Percentiles rank a stretch among this genome's conserved stretches.
These are phyloP conservation scores for Linum usitatissimum DNA, from an alignment of 345 rosid species.

Conservation along the genomic window DNA sequence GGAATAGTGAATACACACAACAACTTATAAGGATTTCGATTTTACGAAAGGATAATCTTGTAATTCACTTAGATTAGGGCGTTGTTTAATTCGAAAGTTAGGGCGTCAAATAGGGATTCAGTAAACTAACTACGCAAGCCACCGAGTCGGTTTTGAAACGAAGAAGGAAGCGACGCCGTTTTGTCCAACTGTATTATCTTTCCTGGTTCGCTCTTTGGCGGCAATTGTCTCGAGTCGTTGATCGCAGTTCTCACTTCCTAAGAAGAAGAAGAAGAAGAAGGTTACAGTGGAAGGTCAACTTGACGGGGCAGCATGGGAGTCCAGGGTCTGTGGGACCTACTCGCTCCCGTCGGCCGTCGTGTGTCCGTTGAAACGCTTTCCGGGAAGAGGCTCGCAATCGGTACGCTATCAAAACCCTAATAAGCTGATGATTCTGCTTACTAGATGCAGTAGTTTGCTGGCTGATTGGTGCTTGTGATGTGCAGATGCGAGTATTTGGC, in stretches of 20 bases:
- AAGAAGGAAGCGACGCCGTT: no score
- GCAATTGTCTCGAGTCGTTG: background rate
- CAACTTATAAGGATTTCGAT: no score
- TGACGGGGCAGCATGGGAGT: constrained; percentile 39
- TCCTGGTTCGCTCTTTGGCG: no score
- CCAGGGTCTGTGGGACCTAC: constrained; percentile 71
- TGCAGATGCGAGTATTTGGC: constrained; percentile 93
- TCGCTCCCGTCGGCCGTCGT: constrained; percentile 91
- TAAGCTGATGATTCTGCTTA: background rate
- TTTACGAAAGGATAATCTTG: no score
- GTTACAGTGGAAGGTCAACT: background rate
- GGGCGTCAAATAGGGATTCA: no score
- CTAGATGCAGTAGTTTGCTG: background rate
- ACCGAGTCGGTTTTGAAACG: no score
- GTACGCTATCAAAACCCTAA: constrained; percentile 27
- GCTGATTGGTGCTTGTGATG: background rate
- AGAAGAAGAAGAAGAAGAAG: background rate
- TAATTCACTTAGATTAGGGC: no score
- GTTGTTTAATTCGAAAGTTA: no score
- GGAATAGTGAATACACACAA: no score
- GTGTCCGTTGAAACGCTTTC: constrained; percentile 91
- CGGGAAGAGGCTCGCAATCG: constrained; percentile 75
- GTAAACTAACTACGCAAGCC: no score
- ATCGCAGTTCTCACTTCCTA: background rate
- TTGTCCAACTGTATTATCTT: no score